These are phyloP conservation scores for Botrytis aclada DNA, from an alignment of 2,329 filamentous ascomycete genomes.

Conservation along the genomic window DNA sequence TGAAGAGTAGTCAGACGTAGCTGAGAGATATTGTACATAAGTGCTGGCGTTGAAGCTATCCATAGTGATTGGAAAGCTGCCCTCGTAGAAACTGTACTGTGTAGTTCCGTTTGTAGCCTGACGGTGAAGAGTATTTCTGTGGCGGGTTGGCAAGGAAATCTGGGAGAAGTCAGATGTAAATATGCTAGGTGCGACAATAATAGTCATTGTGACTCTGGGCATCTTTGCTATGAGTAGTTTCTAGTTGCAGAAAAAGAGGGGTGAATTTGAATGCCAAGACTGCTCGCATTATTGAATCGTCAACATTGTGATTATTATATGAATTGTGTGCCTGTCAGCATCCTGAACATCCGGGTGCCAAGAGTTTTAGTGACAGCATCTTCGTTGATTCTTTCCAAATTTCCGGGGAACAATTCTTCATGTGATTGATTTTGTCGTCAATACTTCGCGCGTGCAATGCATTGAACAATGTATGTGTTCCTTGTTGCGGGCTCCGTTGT, in stretches of 20 bases:
- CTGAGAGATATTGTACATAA: not conserved
- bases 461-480: not conserved
- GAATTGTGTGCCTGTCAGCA: not conserved
- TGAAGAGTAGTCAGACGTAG: not conserved
- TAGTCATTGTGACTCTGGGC: not conserved
- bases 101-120: too few species aligned
- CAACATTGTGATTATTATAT: not conserved
- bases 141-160: too few species aligned
- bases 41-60: too few species aligned
- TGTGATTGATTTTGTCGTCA: not conserved
- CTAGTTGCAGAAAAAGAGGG: not conserved
- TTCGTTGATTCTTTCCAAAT: not conserved
- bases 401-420: not conserved
- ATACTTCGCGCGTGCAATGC: not conserved
- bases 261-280: not conserved
- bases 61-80: not conserved
- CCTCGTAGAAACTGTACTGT: not conserved
- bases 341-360: not conserved
- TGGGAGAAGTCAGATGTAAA: not conserved
- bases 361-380: not conserved
- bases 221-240: not conserved
- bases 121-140: too few species aligned
- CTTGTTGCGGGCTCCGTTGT: rapidly evolving
- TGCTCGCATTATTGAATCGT: not conserved
- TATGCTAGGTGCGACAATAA: not conserved